phyloP scores from a whole-genome alignment of 2,329 filamentous ascomycete genomes.

The Metarhizium anisopliae region DNA sequence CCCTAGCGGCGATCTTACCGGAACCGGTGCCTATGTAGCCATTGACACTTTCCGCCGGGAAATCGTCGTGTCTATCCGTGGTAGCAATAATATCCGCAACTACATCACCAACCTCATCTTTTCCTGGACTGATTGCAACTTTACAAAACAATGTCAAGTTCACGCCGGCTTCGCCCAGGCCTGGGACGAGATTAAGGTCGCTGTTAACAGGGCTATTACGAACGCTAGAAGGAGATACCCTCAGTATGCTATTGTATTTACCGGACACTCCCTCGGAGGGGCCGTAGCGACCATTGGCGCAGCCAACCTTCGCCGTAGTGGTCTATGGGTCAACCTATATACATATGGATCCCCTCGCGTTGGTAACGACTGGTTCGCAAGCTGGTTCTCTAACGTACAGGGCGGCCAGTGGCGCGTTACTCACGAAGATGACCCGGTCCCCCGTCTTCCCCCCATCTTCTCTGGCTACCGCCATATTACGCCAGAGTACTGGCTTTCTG shows the following conservation, averaged over 20 bases:
- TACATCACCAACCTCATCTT: slow-evolving; percentile 46
- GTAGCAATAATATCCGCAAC: slow-evolving; percentile 49
- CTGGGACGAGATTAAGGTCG: slow-evolving; percentile 44
- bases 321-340: slow-evolving; percentile 45
- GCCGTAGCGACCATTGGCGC: slow-evolving; percentile 54
- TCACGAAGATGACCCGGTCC: slow-evolving; percentile 58
- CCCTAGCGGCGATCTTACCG: slow-evolving; percentile 30
- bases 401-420: slow-evolving; percentile 55
- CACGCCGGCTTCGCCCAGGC: slow-evolving; percentile 51
- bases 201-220: slow-evolving; percentile 33
- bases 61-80: slow-evolving; percentile 53
- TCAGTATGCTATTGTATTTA: slow-evolving; percentile 43
- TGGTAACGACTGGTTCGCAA: slow-evolving; percentile 46
- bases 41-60: slow-evolving; percentile 38
- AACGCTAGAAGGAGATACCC: slow-evolving; percentile 37
- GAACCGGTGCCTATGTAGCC: slow-evolving; percentile 42
- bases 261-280: slow-evolving; percentile 61
- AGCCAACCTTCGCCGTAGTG: slow-evolving; percentile 42
- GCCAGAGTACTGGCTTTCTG: slow-evolving; percentile 59
- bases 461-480: slow-evolving; percentile 56
- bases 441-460: slow-evolving; percentile 53
- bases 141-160: slow-evolving; percentile 34
- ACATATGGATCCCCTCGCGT: slow-evolving; percentile 60
- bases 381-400: slow-evolving; percentile 39
- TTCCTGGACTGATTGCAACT: slow-evolving; percentile 18